phyloP scores from a whole-genome alignment of 2,329 filamentous ascomycete genomes.

The Macrophomina tecta region DNA sequence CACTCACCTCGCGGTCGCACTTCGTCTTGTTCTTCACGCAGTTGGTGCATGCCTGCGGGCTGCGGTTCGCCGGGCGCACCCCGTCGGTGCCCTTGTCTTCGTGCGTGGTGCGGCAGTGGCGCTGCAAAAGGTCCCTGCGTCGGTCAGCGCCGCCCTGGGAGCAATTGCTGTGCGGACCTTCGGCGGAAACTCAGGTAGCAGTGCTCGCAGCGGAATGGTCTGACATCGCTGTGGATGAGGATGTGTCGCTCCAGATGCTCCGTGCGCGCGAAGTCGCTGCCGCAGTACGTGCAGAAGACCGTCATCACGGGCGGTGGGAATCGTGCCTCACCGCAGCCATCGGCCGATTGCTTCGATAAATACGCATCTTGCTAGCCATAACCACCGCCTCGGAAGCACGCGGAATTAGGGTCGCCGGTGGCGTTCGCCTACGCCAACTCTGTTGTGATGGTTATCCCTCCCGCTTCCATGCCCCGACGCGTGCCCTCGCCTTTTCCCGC shows the following conservation, averaged over 20 bases:
- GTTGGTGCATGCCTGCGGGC: neutral
- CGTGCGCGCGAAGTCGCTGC: neutral
- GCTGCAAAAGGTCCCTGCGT: neutral
- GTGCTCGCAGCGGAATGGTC: neutral
- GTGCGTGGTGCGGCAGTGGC: neutral
- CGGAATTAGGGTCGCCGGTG: too few relatives aligned
- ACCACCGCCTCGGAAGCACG: too few relatives aligned
- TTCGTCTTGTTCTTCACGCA: slow-evolving; percentile 1
- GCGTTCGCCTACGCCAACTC: too few relatives aligned
- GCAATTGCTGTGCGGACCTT: neutral
- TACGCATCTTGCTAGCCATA: too few relatives aligned
- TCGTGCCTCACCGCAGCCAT: too few relatives aligned
- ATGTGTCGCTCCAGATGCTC: neutral
- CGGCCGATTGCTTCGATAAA: too few relatives aligned
- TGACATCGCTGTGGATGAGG: neutral
- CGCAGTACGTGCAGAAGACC: neutral
- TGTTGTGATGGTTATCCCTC: too few relatives aligned
- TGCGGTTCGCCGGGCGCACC: neutral
- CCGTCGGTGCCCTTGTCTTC: too few relatives aligned
- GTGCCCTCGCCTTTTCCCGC: too few relatives aligned
- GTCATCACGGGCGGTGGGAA: neutral
- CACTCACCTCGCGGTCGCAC: neutral
- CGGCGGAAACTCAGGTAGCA: neutral
- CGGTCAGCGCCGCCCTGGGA: neutral
- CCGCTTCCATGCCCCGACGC: too few relatives aligned